A percentile compares a stretch with the other conserved stretches of the same genome.
Conservation (phyloP, 495 filamentous ascomycete genomes). For the Lepraria neglecta region DNA sequence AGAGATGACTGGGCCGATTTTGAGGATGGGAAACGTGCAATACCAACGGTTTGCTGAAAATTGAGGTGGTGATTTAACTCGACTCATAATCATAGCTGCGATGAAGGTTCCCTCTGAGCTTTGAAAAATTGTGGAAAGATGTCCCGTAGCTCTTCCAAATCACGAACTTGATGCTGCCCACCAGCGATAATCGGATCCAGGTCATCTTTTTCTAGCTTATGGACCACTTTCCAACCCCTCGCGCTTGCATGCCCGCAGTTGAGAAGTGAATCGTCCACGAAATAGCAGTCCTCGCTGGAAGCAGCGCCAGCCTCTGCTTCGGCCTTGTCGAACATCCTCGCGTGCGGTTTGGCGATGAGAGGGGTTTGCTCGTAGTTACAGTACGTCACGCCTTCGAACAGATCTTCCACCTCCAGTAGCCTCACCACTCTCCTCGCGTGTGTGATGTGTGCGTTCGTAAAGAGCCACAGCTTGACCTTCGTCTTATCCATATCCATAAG, state of each 20-base stretch:
- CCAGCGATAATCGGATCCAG: constrained; percentile 52
- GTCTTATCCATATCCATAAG: constrained; percentile 68
- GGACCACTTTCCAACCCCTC: constrained; percentile 72
- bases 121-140: constrained; percentile 73
- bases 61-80: neutral
- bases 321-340: constrained; percentile 77
- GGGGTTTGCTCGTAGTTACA: constrained; percentile 70
- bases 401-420: constrained; percentile 72
- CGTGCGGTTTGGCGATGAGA: constrained; percentile 78
- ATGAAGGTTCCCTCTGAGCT: constrained; percentile 6
- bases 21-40: neutral
- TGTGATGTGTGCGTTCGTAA: constrained; percentile 92
- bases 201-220: constrained; percentile 70
- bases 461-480: constrained; percentile 85
- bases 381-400: constrained; percentile 89
- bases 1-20: neutral
- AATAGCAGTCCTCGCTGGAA: constrained; percentile 61
- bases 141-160: constrained; percentile 63
- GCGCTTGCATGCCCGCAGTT: constrained; percentile 67
- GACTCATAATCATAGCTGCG: neutral
- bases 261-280: constrained; percentile 79
- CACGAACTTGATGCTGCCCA: constrained; percentile 61
- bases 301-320: constrained; percentile 56
- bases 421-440: constrained; percentile 78
- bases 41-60: neutral